Evolutionary conservation across 2,329 filamentous ascomycete species (phyloP).

Genomic region (Macrophomina tecta): DNA sequence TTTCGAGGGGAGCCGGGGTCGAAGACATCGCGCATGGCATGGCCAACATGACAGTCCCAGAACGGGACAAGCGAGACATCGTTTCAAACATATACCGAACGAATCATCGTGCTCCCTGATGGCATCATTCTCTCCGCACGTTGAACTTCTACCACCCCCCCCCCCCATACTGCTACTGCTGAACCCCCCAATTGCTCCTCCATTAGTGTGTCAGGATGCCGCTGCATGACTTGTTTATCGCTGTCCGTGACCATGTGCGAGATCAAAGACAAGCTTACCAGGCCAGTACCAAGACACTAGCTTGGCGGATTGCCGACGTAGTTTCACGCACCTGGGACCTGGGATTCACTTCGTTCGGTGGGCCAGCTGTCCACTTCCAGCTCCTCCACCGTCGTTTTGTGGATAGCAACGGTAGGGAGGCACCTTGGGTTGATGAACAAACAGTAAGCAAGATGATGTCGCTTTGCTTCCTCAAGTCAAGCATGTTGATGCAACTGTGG

Average conservation of each 20-base stretch:
- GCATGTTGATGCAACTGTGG: not conserved
- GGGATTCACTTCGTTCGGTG: constrained; percentile 70
- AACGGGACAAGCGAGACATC: not conserved
- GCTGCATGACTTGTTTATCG: constrained; percentile 1
- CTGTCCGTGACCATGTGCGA: constrained; percentile 27
- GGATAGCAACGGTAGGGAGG: constrained; percentile 52
- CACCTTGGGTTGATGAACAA: constrained; percentile 72
- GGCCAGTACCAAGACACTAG: constrained; percentile 35
- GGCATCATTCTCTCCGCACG: not conserved
- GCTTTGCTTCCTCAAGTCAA: not conserved
- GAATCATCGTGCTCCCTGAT: not conserved
- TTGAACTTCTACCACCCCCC: not conserved
- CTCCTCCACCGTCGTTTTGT: constrained; percentile 70
- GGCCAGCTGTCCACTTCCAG: constrained; percentile 73
- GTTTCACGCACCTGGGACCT: constrained; percentile 59
- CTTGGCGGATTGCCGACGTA: constrained; percentile 38
- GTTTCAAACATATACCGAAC: not conserved
- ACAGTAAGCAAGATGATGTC: constrained; percentile 50
- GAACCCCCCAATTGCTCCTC: not conserved
- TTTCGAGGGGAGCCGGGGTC: not conserved
- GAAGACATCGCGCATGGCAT: not conserved
- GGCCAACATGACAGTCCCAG: not conserved
- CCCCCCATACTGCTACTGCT: not conserved
- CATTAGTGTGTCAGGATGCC: not conserved
- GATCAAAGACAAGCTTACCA: constrained; percentile 31